These are phyloP conservation scores for Candida yuanshanica DNA, from an alignment of 805 yeast genomes.

Conservation along the genomic window DNA sequence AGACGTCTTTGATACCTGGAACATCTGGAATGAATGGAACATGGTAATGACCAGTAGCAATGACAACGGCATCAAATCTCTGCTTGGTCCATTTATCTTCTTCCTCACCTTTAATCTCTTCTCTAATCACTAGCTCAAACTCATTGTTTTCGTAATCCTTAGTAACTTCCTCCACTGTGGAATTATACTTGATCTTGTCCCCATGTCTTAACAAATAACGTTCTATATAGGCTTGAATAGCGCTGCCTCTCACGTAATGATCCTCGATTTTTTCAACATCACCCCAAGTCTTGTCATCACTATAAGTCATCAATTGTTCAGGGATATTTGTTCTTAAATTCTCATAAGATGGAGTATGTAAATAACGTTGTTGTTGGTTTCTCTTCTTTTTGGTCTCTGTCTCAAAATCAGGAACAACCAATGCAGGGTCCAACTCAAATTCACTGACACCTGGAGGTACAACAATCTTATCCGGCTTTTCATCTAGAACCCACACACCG, in stretches of 20 bases:
- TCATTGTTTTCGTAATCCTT: slow-evolving; percentile 17
- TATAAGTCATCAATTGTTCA: slow-evolving; percentile 40
- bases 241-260: slow-evolving; percentile 33
- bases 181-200: slow-evolving; percentile 23
- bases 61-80: slow-evolving; percentile 34
- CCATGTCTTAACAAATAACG: slow-evolving; percentile 33
- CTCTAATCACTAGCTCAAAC: slow-evolving; percentile 29
- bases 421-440: slow-evolving; percentile 25
- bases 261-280: slow-evolving; percentile 24
- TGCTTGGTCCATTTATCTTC: slow-evolving; percentile 33
- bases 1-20: slow-evolving; percentile 35
- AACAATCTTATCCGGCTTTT: slow-evolving; percentile 17
- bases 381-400: not conserved
- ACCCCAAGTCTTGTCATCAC: slow-evolving; percentile 35
- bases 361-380: slow-evolving; percentile 20
- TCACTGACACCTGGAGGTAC: slow-evolving; percentile 26
- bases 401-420: slow-evolving; percentile 7
- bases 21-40: slow-evolving; percentile 46
- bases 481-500: slow-evolving; percentile 39
- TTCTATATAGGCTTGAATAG: slow-evolving; percentile 50
- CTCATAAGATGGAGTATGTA: slow-evolving; percentile 28
- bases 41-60: slow-evolving; percentile 53
- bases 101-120: slow-evolving; percentile 17
- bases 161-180: slow-evolving; percentile 36
- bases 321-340: slow-evolving; percentile 35